A percentile compares a stretch with the other conserved stretches of the same genome.
Evolutionary conservation across 1,284 basidiomycete genomes (phyloP).

Genomic region (Phlebopus sp.): DNA sequence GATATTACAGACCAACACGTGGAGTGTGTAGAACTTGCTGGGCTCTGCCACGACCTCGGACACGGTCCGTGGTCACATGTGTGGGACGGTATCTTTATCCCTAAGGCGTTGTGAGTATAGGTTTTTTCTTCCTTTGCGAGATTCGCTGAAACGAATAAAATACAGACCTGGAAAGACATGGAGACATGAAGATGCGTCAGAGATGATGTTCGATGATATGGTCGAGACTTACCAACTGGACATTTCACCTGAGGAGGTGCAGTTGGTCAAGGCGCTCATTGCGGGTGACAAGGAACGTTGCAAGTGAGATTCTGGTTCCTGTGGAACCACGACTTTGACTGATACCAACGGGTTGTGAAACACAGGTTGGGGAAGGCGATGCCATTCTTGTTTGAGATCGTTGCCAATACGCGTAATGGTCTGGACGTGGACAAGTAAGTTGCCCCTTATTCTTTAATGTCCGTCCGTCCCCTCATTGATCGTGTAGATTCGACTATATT

Average conservation of each 20-base stretch:
- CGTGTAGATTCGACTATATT: slow-evolving; percentile 73
- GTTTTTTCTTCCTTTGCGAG: not conserved
- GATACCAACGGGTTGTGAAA: not conserved
- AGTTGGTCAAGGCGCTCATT: slow-evolving; percentile 55
- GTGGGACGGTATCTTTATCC: slow-evolving; percentile 54
- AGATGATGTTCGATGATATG: slow-evolving; percentile 60
- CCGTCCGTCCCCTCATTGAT: not conserved
- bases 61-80: slow-evolving; percentile 61
- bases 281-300: slow-evolving; percentile 40
- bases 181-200: slow-evolving; percentile 55
- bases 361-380: slow-evolving; percentile 42
- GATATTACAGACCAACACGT: slow-evolving; percentile 55
- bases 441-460: not conserved
- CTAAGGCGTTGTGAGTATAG: slow-evolving; percentile 42
- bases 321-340: not conserved
- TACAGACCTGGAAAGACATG: slow-evolving; percentile 29
- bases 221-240: slow-evolving; percentile 42
- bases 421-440: slow-evolving; percentile 78
- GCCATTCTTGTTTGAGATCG: slow-evolving; percentile 61
- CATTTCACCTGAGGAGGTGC: slow-evolving; percentile 37
- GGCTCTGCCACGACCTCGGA: slow-evolving; percentile 56
- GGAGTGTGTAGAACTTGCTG: slow-evolving; percentile 52
- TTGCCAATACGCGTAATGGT: slow-evolving; percentile 74
- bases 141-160: not conserved
- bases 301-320: slow-evolving; percentile 24